Percentiles rank a stretch among this genome's conserved stretches.
Conservation (phyloP, 2,329 filamentous ascomycete species). For the Dichotomopilus funicola region DNA sequence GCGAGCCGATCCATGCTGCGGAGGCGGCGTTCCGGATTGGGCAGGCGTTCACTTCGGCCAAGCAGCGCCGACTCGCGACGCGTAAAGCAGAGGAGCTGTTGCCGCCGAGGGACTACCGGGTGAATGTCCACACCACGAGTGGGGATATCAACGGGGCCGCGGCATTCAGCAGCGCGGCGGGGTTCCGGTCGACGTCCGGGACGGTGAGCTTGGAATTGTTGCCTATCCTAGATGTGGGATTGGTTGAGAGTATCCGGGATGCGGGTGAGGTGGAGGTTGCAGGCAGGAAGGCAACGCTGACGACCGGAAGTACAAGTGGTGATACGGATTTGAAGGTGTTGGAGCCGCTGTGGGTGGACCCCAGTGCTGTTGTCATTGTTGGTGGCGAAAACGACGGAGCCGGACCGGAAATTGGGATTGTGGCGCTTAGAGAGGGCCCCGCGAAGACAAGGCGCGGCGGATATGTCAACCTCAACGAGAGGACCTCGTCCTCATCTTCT, state of each 20-base stretch:
- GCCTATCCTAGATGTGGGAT: conserved; percentile 32
- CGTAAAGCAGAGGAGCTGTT: conserved; percentile 22
- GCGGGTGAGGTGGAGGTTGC: conserved; percentile 4
- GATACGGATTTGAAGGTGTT: conserved; percentile 33
- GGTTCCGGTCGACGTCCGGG: conserved; percentile 37
- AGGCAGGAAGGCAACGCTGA: conserved; percentile 22
- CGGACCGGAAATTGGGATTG: too few species aligned
- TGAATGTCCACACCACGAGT: conserved; percentile 39
- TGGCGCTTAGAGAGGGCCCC: too few species aligned
- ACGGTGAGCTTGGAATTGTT: conserved; percentile 35
- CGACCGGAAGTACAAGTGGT: conserved; percentile 41
- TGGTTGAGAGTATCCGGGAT: background rate
- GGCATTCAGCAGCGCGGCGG: conserved; percentile 34
- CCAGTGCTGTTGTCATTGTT: too few species aligned
- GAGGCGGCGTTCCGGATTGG: conserved; percentile 6
- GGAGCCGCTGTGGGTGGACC: conserved; percentile 39
- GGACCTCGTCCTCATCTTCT: background rate
- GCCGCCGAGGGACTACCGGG: conserved; percentile 42
- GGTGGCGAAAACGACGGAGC: background rate
- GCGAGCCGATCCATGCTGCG: conserved; percentile 34
- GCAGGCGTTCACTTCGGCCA: conserved; percentile 2
- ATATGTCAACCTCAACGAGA: background rate
- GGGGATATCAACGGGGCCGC: conserved; percentile 37
- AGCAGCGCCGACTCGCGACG: background rate
- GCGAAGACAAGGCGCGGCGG: background rate